phyloP scores from a whole-genome alignment of 805 yeast genomes.

The Wickerhamiella musiphila region DNA sequence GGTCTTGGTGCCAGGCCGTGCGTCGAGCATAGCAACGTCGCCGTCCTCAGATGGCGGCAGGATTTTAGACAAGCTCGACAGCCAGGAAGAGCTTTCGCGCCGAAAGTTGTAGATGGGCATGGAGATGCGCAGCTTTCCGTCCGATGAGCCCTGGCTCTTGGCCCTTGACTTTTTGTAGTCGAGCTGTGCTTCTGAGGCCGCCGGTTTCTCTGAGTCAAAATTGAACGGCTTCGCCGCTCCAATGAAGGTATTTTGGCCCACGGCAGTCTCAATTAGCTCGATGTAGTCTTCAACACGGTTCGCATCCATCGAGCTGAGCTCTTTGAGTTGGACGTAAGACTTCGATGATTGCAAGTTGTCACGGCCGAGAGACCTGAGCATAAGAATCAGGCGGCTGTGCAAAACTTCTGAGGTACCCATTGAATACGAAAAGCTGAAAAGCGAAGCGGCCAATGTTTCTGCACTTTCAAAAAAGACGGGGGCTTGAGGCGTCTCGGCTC shows the following conservation, averaged over 20 bases:
- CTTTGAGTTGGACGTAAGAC: neutral
- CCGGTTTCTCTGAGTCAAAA: neutral
- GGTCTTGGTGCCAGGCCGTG: neutral
- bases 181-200: too few species aligned
- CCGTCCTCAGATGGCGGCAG: conserved; percentile 1
- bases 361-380: conserved; percentile 8
- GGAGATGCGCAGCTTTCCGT: neutral
- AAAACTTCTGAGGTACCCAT: conserved; percentile 10
- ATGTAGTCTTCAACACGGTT: neutral
- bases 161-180: too few species aligned
- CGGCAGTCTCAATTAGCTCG: neutral
- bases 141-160: neutral
- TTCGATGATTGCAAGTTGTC: neutral
- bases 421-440: conserved; percentile 13
- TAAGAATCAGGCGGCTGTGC: conserved; percentile 10
- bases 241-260: neutral
- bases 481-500: too few species aligned
- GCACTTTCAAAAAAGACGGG: too few species aligned
- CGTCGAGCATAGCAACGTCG: neutral
- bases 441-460: conserved; percentile 3
- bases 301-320: neutral
- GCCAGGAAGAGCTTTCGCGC: conserved; percentile 2
- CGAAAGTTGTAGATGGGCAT: conserved; percentile 2
- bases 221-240: too few species aligned
- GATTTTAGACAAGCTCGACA: neutral